These are phyloP conservation scores for Grosmannia huntii DNA, from an alignment of 2,329 filamentous ascomycete species.

Conservation along the genomic window DNA sequence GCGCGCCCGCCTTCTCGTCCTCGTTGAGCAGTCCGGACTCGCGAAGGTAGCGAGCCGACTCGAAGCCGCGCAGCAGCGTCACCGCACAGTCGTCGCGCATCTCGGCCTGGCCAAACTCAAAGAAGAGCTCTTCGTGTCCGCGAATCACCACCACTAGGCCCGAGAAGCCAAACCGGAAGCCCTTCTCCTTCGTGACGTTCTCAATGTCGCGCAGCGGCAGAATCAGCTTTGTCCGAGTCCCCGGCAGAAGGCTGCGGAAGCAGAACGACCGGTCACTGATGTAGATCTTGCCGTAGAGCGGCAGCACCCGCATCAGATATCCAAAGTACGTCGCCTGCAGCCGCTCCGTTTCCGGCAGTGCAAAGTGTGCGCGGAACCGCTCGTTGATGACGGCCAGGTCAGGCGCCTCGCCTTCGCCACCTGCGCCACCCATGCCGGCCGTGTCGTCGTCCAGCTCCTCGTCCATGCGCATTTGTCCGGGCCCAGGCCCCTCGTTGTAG, in stretches of 20 bases:
- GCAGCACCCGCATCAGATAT: constrained; percentile 79
- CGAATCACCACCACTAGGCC: constrained; percentile 87
- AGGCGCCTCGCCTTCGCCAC: not conserved
- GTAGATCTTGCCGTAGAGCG: constrained; percentile 93
- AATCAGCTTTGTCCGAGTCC: constrained; percentile 84
- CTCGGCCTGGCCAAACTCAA: constrained; percentile 72
- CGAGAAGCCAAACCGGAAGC: constrained; percentile 82
- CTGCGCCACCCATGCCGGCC: constrained; percentile 40
- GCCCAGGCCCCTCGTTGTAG: constrained; percentile 51
- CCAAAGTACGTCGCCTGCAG: constrained; percentile 85
- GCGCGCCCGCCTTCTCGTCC: constrained; percentile 57
- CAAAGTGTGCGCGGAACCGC: constrained; percentile 81
- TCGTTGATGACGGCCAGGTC: constrained; percentile 41
- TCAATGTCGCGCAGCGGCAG: constrained; percentile 84
- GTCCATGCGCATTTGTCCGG: constrained; percentile 28
- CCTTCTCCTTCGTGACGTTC: constrained; percentile 88
- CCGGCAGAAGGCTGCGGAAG: constrained; percentile 81
- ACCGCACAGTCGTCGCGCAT: constrained; percentile 80
- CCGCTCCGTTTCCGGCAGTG: constrained; percentile 69
- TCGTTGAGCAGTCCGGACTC: constrained; percentile 56
- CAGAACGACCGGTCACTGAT: constrained; percentile 80
- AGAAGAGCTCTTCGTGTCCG: constrained; percentile 91
- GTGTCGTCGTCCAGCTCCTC: constrained; percentile 37
- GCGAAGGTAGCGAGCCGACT: constrained; percentile 55
- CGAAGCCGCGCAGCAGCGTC: constrained; percentile 64